phyloP scores from a whole-genome alignment of 2,329 filamentous ascomycete genomes.

The Penicillium sp. region DNA sequence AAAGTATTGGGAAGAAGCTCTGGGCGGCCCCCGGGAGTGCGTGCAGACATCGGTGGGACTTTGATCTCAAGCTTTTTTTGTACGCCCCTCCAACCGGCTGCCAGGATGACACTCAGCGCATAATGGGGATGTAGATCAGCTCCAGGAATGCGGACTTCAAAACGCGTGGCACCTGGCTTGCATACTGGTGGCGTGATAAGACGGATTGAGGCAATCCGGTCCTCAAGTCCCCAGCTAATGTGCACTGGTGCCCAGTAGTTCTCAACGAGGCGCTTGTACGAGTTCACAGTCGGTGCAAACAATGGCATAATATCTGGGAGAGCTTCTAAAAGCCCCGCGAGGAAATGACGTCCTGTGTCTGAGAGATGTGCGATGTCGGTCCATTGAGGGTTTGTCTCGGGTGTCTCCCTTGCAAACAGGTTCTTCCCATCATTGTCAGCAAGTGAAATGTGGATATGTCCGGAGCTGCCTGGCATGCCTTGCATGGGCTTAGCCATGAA shows the following conservation, averaged over 20 bases:
- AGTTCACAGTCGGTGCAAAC: conserved; percentile 86
- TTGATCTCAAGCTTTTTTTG: conserved; percentile 79
- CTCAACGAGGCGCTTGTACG: conserved; percentile 91
- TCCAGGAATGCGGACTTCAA: conserved; percentile 35
- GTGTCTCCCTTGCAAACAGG: conserved; percentile 62
- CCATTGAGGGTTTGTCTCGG: conserved; percentile 62
- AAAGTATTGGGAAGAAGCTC: conserved; percentile 63
- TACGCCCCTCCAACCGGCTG: conserved; percentile 80
- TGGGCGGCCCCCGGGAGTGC: conserved; percentile 50
- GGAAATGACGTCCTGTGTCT: conserved; percentile 83
- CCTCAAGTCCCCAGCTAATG: conserved; percentile 89
- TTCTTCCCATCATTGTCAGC: conserved; percentile 70
- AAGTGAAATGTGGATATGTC: conserved; percentile 86
- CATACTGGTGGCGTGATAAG: conserved; percentile 81
- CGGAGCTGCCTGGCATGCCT: conserved; percentile 82
- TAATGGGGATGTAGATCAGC: conserved; percentile 83
- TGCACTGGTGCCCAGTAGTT: conserved; percentile 98
- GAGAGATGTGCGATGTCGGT: conserved; percentile 68
- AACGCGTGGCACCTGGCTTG: conserved; percentile 51
- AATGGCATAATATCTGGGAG: conserved; percentile 91
- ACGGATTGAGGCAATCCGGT: conserved; percentile 79
- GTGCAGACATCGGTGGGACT: conserved; percentile 71
- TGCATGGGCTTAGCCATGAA: conserved; percentile 96
- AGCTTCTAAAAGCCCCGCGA: conserved; percentile 77
- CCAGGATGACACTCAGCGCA: conserved; percentile 78